Base-by-base conservation (phyloP, 1,284 basidiomycete species). In the Ganoderma lucidum region DNA sequence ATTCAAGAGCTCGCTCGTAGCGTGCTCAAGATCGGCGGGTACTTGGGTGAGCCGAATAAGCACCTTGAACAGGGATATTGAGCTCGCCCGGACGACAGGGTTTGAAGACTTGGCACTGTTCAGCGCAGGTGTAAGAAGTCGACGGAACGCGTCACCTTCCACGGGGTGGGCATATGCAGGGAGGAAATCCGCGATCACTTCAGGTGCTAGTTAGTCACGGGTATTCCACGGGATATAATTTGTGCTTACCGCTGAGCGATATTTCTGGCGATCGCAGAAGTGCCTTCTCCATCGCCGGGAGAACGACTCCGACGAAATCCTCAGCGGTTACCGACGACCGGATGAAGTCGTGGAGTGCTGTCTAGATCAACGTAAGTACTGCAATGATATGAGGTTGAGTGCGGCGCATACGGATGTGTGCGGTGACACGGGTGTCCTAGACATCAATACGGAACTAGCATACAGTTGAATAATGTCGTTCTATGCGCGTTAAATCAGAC, bases 101-200 rank as follows among this genome's bases (percentile, higher is more conserved):
- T 95, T 96, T 69, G 86, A 88, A 0, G 96, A 97, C 80, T 96
- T 97, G 28, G 94, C 84, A 63, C 88, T 87, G 72, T 88, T 92
- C 65, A 96, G 82, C 37, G 88, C 82, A 55, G 92, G 86, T 0
- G 88, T 84, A 14, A 96, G 82, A 5, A 96, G 78, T 69, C 90
- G 88, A 62, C 86, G 85, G 78, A 94, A 90, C 8, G 85, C 77
- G 30, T 88, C 82, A 17, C 81, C 74, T 28, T 87, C 84, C 12
- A 96, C 78, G 1, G 87, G 78, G 60, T 88, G 85, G 0, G 84
- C 69, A 74, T 91, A 94, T 2, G 87, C 83, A 6, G 78, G 70
- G 70, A 93, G 83, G 78, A 93, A 90, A 28, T 86, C 80, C 17
- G 83, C 76, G 45, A 88, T 83, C 8, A 88, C 90, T 90, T 73